Evolutionary conservation across 2,329 filamentous ascomycete genomes (phyloP).

Genomic region (Aspergillus alliaceus): DNA sequence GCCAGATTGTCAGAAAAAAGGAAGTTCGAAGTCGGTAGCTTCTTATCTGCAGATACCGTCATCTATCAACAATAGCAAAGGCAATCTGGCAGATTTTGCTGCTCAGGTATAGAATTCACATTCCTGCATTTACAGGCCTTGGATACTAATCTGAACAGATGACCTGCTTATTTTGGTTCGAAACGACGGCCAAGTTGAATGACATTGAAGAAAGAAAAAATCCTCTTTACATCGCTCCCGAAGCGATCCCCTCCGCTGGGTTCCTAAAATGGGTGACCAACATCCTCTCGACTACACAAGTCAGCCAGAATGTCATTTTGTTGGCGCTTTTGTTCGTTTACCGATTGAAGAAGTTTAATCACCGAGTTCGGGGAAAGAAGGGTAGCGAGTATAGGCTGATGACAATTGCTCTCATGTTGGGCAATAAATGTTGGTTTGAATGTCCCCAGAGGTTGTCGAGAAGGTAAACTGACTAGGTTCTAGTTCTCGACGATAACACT

Average conservation of each 20-base stretch:
- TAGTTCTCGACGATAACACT: slow-evolving; percentile 94
- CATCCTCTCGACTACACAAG: slow-evolving; percentile 89
- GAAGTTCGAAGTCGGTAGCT: slow-evolving; percentile 40
- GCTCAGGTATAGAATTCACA: slow-evolving; percentile 61
- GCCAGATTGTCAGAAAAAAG: slow-evolving; percentile 26
- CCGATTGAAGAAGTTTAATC: slow-evolving; percentile 85
- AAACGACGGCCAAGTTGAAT: slow-evolving; percentile 76
- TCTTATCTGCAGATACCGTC: slow-evolving; percentile 67
- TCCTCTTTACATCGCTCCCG: slow-evolving; percentile 59
- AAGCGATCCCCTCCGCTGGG: slow-evolving; percentile 73
- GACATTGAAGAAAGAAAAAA: slow-evolving; percentile 62
- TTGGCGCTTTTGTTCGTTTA: slow-evolving; percentile 91
- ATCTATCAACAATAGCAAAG: slow-evolving; percentile 73
- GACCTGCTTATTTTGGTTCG: slow-evolving; percentile 97
- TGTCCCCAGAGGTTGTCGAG: background rate
- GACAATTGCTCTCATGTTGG: slow-evolving; percentile 94
- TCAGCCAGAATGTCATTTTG: slow-evolving; percentile 92
- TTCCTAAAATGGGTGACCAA: slow-evolving; percentile 94
- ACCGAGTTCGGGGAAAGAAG: slow-evolving; percentile 81
- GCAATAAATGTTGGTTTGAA: slow-evolving; percentile 76
- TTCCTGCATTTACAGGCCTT: background rate
- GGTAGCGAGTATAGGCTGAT: slow-evolving; percentile 92
- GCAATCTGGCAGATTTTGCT: slow-evolving; percentile 78
- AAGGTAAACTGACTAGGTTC: slow-evolving; percentile 22
- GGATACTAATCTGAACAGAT: slow-evolving; percentile 57